These are phyloP conservation scores for Candolleomyces efflorescens DNA, from an alignment of 768 basidiomycete species.

Conservation along the genomic window DNA sequence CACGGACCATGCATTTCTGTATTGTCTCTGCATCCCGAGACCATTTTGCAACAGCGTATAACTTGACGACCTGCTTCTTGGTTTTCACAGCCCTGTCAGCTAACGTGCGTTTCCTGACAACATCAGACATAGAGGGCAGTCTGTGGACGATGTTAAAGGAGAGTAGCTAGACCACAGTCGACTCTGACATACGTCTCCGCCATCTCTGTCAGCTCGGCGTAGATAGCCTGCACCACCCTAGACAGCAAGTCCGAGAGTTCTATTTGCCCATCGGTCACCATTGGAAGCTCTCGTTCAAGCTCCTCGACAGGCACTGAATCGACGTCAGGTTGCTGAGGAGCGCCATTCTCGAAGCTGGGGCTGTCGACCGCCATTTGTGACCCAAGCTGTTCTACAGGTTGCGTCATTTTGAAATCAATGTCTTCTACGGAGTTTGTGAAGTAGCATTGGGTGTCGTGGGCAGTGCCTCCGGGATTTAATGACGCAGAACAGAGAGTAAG, in stretches of 20 bases:
- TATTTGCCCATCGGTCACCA: conserved; percentile 70
- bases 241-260: conserved; percentile 71
- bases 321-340: conserved; percentile 18
- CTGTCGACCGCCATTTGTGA: conserved; percentile 3
- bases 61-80: conserved; percentile 85
- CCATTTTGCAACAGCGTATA: conserved; percentile 88
- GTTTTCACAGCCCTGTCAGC: conserved; percentile 90
- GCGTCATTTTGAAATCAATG: neutral
- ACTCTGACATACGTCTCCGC: conserved; percentile 71
- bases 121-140: conserved; percentile 81
- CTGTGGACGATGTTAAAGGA: conserved; percentile 24
- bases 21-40: conserved; percentile 77
- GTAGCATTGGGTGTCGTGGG: neutral
- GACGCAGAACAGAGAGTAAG: neutral
- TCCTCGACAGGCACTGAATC: conserved; percentile 43
- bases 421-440: no score
- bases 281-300: conserved; percentile 70
- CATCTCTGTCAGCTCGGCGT: conserved; percentile 76
- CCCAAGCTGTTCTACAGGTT: neutral
- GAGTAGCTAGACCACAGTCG: conserved; percentile 1
- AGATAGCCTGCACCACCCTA: conserved; percentile 73
- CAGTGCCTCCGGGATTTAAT: neutral
- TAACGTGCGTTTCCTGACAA: conserved; percentile 71
- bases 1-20: conserved; percentile 78
- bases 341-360: conserved; percentile 20